phyloP scores from a whole-genome alignment of 2,329 filamentous ascomycete genomes.

The Parastagonospora nodorum region DNA sequence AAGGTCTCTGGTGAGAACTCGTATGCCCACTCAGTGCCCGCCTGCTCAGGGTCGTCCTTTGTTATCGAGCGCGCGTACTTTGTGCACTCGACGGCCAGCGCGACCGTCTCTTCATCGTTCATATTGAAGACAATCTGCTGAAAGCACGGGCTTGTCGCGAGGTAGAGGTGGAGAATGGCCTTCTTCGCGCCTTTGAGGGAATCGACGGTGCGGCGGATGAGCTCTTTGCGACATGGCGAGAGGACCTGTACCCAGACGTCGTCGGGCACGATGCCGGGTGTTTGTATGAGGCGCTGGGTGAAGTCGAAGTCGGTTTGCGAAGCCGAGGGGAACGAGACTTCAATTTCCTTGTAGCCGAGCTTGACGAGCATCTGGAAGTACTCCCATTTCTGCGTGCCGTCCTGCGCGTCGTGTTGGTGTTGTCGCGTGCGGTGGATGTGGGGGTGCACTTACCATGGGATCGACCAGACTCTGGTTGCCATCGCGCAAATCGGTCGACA shows the following conservation, averaged over 20 bases:
- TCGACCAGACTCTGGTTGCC: slow-evolving; percentile 93
- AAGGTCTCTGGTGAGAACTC: slow-evolving; percentile 89
- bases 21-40: slow-evolving; percentile 72
- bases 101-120: slow-evolving; percentile 79
- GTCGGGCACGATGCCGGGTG: slow-evolving; percentile 79
- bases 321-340: slow-evolving; percentile 92
- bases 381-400: slow-evolving; percentile 89
- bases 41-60: slow-evolving; percentile 69
- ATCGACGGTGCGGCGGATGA: slow-evolving; percentile 88
- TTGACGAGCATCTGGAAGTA: slow-evolving; percentile 95
- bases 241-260: slow-evolving; percentile 93
- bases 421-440: not conserved
- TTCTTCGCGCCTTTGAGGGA: slow-evolving; percentile 89
- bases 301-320: slow-evolving; percentile 97
- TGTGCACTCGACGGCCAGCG: slow-evolving; percentile 82
- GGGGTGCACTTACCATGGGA: slow-evolving; percentile 72
- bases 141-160: slow-evolving; percentile 96
- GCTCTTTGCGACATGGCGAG: slow-evolving; percentile 86
- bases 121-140: slow-evolving; percentile 88
- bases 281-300: slow-evolving; percentile 83
- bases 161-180: slow-evolving; percentile 92
- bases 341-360: slow-evolving; percentile 96
- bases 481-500: slow-evolving; percentile 86
- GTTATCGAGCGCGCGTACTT: slow-evolving; percentile 87
- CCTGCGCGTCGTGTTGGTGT: slow-evolving; percentile 56